Evolutionary conservation across 2,329 filamentous ascomycete species (phyloP).

Genomic region (Colletotrichum sp.): DNA sequence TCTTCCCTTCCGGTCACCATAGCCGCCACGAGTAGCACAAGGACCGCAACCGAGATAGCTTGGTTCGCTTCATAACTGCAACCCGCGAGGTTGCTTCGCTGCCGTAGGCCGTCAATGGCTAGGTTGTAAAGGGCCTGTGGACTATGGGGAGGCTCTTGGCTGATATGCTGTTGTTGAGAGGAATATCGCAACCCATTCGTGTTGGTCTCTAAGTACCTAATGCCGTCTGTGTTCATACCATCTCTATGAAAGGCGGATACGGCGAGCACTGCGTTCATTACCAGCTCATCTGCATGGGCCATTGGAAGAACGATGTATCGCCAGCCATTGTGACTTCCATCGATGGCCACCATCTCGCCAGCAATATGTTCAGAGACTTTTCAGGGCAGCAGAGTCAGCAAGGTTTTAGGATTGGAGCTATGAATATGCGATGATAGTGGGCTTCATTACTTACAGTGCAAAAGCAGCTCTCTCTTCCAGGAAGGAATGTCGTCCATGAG

Average conservation of each 20-base stretch:
- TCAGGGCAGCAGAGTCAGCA: background rate
- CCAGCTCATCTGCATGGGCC: background rate
- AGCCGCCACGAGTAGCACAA: background rate
- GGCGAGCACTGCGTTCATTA: background rate
- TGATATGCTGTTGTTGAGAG: background rate
- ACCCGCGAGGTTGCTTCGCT: background rate
- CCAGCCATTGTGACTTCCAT: background rate
- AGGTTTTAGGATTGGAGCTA: accelerated
- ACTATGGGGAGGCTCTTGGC: background rate
- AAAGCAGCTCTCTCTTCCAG: background rate
- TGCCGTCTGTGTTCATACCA: background rate
- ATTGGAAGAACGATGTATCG: background rate
- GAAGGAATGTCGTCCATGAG: background rate
- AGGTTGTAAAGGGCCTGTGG: background rate
- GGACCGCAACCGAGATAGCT: background rate
- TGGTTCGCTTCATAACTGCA: background rate
- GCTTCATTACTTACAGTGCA: background rate
- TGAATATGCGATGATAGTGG: background rate
- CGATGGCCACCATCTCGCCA: background rate
- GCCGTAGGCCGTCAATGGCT: background rate
- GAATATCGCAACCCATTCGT: background rate
- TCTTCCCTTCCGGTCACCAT: background rate
- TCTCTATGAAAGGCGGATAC: background rate
- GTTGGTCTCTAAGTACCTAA: background rate
- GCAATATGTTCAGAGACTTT: background rate